phyloP scores from a whole-genome alignment of 2,329 filamentous ascomycete species.

The Arachnomyces sp. region DNA sequence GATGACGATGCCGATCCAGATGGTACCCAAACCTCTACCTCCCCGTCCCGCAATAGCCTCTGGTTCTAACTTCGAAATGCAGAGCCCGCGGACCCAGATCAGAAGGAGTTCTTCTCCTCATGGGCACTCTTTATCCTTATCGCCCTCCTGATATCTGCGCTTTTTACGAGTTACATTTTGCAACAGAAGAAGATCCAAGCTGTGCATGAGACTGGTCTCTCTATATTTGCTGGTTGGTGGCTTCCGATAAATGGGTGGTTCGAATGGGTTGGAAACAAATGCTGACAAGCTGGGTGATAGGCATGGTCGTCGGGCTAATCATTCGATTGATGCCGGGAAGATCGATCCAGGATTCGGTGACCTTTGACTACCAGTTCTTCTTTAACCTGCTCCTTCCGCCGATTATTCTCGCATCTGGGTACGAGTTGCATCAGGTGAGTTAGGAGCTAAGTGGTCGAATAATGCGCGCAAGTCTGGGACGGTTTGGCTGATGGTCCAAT shows the following conservation, averaged over 20 bases:
- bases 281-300: constrained; percentile 38
- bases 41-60: neutral
- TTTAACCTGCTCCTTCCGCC: constrained; percentile 98
- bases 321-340: constrained; percentile 73
- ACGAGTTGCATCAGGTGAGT: constrained; percentile 78
- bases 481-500: constrained; percentile 3
- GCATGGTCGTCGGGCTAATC: constrained; percentile 89
- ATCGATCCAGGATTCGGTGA: constrained; percentile 81
- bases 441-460: neutral
- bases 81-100: constrained; percentile 67
- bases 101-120: constrained; percentile 91
- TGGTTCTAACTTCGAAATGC: constrained; percentile 15
- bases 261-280: constrained; percentile 1
- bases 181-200: constrained; percentile 96
- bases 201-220: constrained; percentile 95
- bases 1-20: constrained; percentile 14
- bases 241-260: neutral
- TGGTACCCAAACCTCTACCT: constrained; percentile 8
- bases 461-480: constrained; percentile 1
- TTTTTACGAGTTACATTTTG: constrained; percentile 94
- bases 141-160: constrained; percentile 81
- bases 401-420: constrained; percentile 94
- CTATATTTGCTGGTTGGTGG: constrained; percentile 81
- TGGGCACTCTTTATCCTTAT: constrained; percentile 98
- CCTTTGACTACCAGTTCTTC: constrained; percentile 98